These are phyloP conservation scores for Apium graveolens DNA, from an alignment of 129 eudicot species.

Conservation along the genomic window DNA sequence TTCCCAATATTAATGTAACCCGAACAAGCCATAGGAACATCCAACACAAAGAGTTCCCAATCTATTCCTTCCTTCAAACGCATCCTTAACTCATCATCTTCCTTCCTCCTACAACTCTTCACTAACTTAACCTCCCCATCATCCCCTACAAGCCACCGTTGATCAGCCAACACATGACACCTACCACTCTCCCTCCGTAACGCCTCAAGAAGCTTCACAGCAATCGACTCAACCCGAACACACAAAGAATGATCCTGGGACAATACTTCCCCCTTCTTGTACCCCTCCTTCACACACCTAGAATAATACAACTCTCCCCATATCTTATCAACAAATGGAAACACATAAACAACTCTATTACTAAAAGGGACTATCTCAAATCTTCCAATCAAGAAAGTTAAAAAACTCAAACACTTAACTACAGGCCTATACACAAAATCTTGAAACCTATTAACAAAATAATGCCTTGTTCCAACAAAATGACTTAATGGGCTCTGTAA, in stretches of 20 bases:
- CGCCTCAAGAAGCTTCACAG: neutral
- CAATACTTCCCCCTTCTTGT: neutral
- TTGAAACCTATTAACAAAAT: neutral
- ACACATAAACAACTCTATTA: neutral
- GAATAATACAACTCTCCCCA: neutral
- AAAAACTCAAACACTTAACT: neutral
- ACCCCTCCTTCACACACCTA: neutral
- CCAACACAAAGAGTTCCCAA: neutral
- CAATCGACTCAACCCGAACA: constrained; percentile 4
- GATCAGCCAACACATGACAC: neutral
- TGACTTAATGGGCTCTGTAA: neutral
- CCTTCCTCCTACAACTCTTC: neutral
- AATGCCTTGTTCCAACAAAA: neutral
- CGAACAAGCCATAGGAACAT: neutral
- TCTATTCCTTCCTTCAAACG: neutral
- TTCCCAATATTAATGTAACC: neutral
- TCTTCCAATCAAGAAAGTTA: neutral
- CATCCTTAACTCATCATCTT: neutral
- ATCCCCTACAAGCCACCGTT: neutral
- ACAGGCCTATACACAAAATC: neutral
- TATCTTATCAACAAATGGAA: neutral
- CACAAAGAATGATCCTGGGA: neutral
- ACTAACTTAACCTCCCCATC: neutral
- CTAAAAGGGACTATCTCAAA: neutral
- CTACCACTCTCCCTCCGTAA: neutral